Conservation (phyloP, 1,284 basidiomycete genomes). For the Sanghuangporus sanghuang region DNA sequence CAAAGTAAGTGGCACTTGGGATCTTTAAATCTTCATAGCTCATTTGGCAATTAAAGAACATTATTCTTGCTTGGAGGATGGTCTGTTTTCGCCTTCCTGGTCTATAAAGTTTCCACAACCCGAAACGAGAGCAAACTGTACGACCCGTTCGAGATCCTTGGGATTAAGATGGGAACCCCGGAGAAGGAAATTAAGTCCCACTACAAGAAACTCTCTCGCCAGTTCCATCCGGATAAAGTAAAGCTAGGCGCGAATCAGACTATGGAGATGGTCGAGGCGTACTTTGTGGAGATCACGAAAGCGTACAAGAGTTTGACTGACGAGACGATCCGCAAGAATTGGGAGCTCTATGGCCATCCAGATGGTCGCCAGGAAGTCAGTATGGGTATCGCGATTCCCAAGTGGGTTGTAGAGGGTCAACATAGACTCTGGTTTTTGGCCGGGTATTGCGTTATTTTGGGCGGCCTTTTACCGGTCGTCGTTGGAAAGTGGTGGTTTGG, state of each 20-base stretch:
- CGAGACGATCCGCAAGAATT: slow-evolving; percentile 89
- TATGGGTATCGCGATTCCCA: slow-evolving; percentile 94
- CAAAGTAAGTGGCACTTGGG: slow-evolving; percentile 34
- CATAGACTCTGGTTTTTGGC: slow-evolving; percentile 92
- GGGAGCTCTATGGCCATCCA: slow-evolving; percentile 89
- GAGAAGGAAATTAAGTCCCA: slow-evolving; percentile 96
- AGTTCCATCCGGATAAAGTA: slow-evolving; percentile 97
- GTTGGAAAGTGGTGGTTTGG: slow-evolving; percentile 99
- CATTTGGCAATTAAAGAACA: slow-evolving; percentile 30
- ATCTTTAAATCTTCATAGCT: background rate
- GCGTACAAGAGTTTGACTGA: slow-evolving; percentile 99
- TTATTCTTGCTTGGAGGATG: slow-evolving; percentile 70
- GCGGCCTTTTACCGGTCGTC: slow-evolving; percentile 80
- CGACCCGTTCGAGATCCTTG: slow-evolving; percentile 94
- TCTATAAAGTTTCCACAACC: slow-evolving; percentile 59
- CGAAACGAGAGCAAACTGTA: slow-evolving; percentile 72
- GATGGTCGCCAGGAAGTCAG: slow-evolving; percentile 94
- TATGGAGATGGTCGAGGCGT: slow-evolving; percentile 81
- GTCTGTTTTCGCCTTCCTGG: slow-evolving; percentile 66
- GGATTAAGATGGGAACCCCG: slow-evolving; percentile 59
- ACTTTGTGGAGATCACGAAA: slow-evolving; percentile 94
- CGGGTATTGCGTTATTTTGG: slow-evolving; percentile 84
- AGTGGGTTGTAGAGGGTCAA: slow-evolving; percentile 90
- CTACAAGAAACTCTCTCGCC: slow-evolving; percentile 89
- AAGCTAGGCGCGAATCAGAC: slow-evolving; percentile 82